Conservation (phyloP, 192 early-diverging fungal genomes). For the Coemansia sp. region DNA sequence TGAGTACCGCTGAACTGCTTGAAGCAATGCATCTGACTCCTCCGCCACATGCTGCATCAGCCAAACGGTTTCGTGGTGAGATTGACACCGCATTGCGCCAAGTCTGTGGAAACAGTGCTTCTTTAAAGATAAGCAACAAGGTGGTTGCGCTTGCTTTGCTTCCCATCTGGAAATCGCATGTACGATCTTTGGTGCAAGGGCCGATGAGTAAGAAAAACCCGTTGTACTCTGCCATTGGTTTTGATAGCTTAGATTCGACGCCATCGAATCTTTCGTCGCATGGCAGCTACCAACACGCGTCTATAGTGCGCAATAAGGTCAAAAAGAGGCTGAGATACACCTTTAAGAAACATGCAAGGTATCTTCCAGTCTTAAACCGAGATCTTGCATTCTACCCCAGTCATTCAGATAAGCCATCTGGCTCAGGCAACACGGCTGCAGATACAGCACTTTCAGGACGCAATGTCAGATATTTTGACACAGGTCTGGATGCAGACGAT, state of each 20-base stretch:
- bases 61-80: conserved; percentile 13
- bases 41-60: background rate
- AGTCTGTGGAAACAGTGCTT: background rate
- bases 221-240: conserved; percentile 12
- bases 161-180: conserved; percentile 17
- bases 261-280: background rate
- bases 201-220: conserved; percentile 8
- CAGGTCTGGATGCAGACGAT: conserved; percentile 7
- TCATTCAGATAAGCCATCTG: background rate
- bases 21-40: conserved; percentile 11
- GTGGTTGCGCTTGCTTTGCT: conserved; percentile 17
- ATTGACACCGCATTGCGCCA: conserved; percentile 6
- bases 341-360: conserved; percentile 2
- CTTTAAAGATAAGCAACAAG: background rate
- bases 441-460: background rate
- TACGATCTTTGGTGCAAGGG: conserved; percentile 2
- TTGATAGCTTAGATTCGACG: background rate
- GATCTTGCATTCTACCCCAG: conserved; percentile 9
- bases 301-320: conserved; percentile 9
- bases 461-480: conserved; percentile 20
- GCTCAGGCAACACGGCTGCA: background rate
- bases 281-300: background rate
- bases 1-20: conserved; percentile 6
- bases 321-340: background rate
- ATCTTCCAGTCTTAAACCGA: conserved; percentile 30